phyloP scores from a whole-genome alignment of 495 filamentous ascomycete genomes.

The Xylaria curta region DNA sequence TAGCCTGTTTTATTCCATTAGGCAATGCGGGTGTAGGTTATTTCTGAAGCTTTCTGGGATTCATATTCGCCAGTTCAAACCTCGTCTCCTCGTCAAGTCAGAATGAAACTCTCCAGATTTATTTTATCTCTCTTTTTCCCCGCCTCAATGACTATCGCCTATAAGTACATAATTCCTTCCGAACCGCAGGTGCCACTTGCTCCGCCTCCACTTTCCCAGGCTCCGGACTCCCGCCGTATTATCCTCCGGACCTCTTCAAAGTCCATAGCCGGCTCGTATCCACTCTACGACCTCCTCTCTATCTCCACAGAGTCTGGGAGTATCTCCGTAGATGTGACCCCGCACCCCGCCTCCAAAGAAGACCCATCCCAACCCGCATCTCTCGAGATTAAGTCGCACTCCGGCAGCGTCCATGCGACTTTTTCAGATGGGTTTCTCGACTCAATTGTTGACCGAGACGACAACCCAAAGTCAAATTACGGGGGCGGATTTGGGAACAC shows the following conservation, averaged over 20 bases:
- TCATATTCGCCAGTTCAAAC: background rate
- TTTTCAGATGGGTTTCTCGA: background rate
- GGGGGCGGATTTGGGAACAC: background rate
- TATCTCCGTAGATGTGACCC: background rate
- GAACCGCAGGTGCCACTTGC: background rate
- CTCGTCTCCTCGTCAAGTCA: background rate
- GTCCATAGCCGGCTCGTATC: background rate
- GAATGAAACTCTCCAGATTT: background rate
- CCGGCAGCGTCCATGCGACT: background rate
- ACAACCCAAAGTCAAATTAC: background rate
- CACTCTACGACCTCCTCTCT: constrained; percentile 6
- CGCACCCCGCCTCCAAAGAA: background rate
- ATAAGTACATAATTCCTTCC: background rate
- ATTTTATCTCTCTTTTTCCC: background rate
- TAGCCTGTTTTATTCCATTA: too few relatives aligned
- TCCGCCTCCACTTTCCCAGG: background rate
- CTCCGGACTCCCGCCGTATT: background rate
- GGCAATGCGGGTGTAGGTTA: too few relatives aligned
- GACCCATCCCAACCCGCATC: background rate
- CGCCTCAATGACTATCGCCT: background rate
- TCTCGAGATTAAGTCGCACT: background rate
- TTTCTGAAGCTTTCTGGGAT: background rate
- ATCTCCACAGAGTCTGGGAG: constrained; percentile 1
- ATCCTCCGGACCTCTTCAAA: background rate
- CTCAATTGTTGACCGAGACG: background rate